Percentiles rank a stretch among this genome's conserved stretches.
Evolutionary conservation across 257 asterid species (phyloP).

Genomic region (Asclepias syriaca): DNA sequence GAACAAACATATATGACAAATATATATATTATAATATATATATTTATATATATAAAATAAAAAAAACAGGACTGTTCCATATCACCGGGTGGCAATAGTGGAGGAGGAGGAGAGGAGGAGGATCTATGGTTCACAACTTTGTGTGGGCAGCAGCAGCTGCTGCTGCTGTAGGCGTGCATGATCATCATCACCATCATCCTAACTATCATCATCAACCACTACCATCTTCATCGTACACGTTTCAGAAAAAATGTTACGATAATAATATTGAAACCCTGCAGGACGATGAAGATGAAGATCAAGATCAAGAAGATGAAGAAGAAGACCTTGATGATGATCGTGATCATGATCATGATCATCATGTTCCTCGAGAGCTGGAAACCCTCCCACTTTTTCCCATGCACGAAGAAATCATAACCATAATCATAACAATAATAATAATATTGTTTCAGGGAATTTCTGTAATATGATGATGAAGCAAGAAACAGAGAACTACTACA

Average conservation of each 20-base stretch:
- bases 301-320: constrained; percentile 16
- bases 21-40: not conserved
- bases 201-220: not conserved
- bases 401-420: constrained; percentile 34
- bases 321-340: not conserved
- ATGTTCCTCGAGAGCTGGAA: constrained; percentile 35
- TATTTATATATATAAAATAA: not conserved
- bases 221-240: constrained; percentile 33
- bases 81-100: constrained; percentile 34
- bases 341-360: not conserved
- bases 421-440: too few relatives aligned
- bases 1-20: too few relatives aligned
- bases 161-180: constrained; percentile 32
- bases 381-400: constrained; percentile 92
- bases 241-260: constrained; percentile 31
- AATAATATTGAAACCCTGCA: constrained; percentile 52
- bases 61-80: constrained; percentile 56
- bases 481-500: constrained; percentile 19
- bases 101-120: not conserved
- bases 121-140: constrained; percentile 35
- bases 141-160: constrained; percentile 39
- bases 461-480: constrained; percentile 8
- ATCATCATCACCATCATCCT: constrained; percentile 26
- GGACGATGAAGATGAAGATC: constrained; percentile 27
- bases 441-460: constrained; percentile 20